Evolutionary conservation across 768 basidiomycete species (phyloP).

Genomic region (Phaffia australis): DNA sequence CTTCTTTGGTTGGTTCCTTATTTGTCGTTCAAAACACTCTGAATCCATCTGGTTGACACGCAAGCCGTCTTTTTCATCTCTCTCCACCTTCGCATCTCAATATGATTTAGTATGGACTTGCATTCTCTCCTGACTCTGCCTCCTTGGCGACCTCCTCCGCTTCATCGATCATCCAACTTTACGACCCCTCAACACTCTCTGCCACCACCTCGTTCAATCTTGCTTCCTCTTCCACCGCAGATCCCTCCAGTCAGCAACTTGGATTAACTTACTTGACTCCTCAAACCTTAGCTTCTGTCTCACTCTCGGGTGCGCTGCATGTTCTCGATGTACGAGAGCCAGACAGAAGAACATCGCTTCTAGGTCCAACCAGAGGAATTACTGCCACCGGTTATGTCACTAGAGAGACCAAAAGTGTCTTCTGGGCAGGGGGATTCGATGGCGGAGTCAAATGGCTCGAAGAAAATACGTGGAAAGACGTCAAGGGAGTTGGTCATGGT

Average conservation of each 20-base stretch:
- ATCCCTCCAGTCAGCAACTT: slow-evolving; percentile 18
- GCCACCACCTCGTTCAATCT: slow-evolving; percentile 17
- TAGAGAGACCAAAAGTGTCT: slow-evolving; percentile 43
- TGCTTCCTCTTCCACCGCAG: not conserved
- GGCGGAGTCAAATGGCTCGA: slow-evolving; percentile 63
- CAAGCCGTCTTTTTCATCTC: not conserved
- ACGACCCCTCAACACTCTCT: slow-evolving; percentile 12
- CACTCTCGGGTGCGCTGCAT: slow-evolving; percentile 68
- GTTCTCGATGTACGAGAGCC: slow-evolving; percentile 64
- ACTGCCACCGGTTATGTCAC: slow-evolving; percentile 45
- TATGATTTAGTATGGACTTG: slow-evolving; percentile 16
- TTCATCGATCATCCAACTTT: slow-evolving; percentile 21
- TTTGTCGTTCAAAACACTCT: not conserved
- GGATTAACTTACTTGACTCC: slow-evolving; percentile 24
- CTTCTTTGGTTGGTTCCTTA: slow-evolving; percentile 9
- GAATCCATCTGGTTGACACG: not conserved
- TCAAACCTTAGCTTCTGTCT: slow-evolving; percentile 41
- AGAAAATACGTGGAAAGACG: slow-evolving; percentile 31
- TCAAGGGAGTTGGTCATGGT: slow-evolving; percentile 56
- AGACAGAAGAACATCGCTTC: slow-evolving; percentile 43
- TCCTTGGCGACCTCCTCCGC: slow-evolving; percentile 23
- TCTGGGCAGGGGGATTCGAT: slow-evolving; percentile 69
- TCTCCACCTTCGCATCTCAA: not conserved
- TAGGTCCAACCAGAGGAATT: slow-evolving; percentile 75
- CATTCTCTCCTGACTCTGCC: slow-evolving; percentile 22